Conservation (phyloP, 345 rosid species). For the Eucalyptus curtisii region DNA sequence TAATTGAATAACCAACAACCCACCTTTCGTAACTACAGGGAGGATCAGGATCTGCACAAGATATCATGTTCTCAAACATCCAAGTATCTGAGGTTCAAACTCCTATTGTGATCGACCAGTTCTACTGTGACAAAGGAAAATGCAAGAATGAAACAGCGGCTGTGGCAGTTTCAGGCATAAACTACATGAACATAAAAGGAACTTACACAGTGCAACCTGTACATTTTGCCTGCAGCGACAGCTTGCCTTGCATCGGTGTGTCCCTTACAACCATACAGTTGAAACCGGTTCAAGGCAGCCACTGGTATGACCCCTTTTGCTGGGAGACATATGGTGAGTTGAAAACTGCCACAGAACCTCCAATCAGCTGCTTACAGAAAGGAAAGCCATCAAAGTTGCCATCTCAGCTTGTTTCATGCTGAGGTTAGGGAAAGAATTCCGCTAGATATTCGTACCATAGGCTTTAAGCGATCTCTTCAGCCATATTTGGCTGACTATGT, state of each 20-base stretch:
- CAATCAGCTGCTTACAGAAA: slow-evolving; percentile 44
- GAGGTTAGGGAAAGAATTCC: not conserved
- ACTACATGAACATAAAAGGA: slow-evolving; percentile 61
- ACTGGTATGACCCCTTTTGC: slow-evolving; percentile 38
- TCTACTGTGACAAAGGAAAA: slow-evolving; percentile 48
- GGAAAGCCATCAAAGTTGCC: slow-evolving; percentile 26
- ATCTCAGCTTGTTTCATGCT: slow-evolving; percentile 27
- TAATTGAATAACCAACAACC: not conserved
- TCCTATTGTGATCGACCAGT: slow-evolving; percentile 85
- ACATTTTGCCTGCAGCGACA: slow-evolving; percentile 77
- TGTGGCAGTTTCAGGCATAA: slow-evolving; percentile 59
- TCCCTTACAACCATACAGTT: slow-evolving; percentile 49
- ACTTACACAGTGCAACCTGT: slow-evolving; percentile 58
- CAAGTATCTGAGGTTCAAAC: slow-evolving; percentile 59
- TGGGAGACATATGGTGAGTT: slow-evolving; percentile 77
- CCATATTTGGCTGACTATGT: not conserved
- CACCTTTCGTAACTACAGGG: slow-evolving; percentile 33
- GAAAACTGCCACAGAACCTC: slow-evolving; percentile 47
- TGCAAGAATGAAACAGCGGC: slow-evolving; percentile 68
- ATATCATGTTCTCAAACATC: slow-evolving; percentile 77
- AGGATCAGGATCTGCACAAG: slow-evolving; percentile 75
- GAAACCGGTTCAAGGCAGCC: slow-evolving; percentile 24
- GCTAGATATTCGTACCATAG: not conserved
- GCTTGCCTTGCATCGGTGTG: slow-evolving; percentile 63
- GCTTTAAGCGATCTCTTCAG: not conserved